Evolutionary conservation across 768 basidiomycete species (phyloP), one percentile per base, ranked within the genome.

Genomic region (Tulasnella sp.): DNA sequence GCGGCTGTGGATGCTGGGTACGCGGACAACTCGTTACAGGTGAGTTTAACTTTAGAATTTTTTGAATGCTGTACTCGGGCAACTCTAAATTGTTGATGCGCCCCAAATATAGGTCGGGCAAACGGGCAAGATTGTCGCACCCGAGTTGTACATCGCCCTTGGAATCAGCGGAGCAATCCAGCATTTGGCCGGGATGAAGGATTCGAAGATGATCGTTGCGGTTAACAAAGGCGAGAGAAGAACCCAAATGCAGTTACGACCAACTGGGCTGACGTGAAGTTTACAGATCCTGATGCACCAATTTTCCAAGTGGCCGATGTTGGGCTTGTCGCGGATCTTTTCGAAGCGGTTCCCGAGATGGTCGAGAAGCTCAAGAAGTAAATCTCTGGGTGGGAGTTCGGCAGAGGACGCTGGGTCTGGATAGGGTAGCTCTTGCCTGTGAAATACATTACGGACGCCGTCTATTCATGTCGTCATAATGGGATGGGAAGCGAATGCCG

Each of bases 91-190:
- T 26, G 37, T 2, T 71, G 70, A 44, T 35, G 16, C 70, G 70
- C 18, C n/a, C 61, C 3, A n/a, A 26, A 37, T n/a, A 55, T 44
- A 82, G 81, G 98, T 99, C n/a, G 98, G 98, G 32, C 98, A 99
- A 86, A 99, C 98, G 0, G 98, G 98, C 77, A 99, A 99, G 85
- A 93, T 99, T 46, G 96, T 99, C 61, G 97, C 98, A 3, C 97
- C 98, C 0, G 94, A 97, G 83, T 86, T 99, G 75, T 99, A 99
- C 85, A 89, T 99, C 85, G 98, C 98, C 4, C 85, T 99, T 72
- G 98, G 98, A 73, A 99, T 99, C 81, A 98, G 96, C 11, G 98
- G 98, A 23, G 98, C 98, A 18, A 99, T 99, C 82, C 98, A 99
- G 85, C 98, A 99, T 86, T 87, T 99, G 76, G 98, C 98, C 29